Conservation (phyloP, 164 flowering plant species). For the Echeveria elegans region DNA sequence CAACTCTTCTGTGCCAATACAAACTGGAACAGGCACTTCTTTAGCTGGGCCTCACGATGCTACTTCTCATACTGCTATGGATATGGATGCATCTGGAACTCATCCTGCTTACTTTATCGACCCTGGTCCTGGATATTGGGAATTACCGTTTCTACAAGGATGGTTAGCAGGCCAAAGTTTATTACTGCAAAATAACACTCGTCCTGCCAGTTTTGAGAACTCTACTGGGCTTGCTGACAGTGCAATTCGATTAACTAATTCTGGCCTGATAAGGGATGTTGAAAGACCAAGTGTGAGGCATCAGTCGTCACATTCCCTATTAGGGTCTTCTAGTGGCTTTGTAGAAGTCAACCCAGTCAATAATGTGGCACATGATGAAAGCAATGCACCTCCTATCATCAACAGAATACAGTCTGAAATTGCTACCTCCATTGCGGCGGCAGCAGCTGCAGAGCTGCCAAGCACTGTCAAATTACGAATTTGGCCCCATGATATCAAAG, state of each 20-base stretch:
- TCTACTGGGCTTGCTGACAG: background rate
- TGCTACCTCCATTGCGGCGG: constrained; percentile 73
- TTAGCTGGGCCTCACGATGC: constrained; percentile 29
- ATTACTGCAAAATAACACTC: constrained; percentile 36
- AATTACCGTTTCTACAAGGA: constrained; percentile 83
- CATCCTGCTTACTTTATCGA: constrained; percentile 32
- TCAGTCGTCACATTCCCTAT: constrained; percentile 40
- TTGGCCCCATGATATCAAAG: constrained; percentile 80
- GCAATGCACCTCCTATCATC: constrained; percentile 39
- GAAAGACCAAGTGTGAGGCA: constrained; percentile 47
- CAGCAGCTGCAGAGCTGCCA: constrained; percentile 89
- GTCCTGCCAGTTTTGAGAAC: background rate
- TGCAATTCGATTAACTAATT: background rate
- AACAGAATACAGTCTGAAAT: constrained; percentile 62
- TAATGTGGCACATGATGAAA: constrained; percentile 27
- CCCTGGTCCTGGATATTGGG: constrained; percentile 66
- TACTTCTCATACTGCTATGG: constrained; percentile 32
- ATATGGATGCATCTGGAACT: constrained; percentile 37
- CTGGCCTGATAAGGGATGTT: constrained; percentile 25
- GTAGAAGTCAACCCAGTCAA: constrained; percentile 31
- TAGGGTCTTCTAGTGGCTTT: constrained; percentile 23
- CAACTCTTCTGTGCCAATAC: constrained; percentile 31
- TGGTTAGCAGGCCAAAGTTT: constrained; percentile 90
- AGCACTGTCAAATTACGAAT: constrained; percentile 89
- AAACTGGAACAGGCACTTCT: constrained; percentile 18